A percentile compares a stretch with the other conserved stretches of the same genome.
phyloP scores from a whole-genome alignment of 73 alveolate species.

The Paramecium tetraurelia region DNA sequence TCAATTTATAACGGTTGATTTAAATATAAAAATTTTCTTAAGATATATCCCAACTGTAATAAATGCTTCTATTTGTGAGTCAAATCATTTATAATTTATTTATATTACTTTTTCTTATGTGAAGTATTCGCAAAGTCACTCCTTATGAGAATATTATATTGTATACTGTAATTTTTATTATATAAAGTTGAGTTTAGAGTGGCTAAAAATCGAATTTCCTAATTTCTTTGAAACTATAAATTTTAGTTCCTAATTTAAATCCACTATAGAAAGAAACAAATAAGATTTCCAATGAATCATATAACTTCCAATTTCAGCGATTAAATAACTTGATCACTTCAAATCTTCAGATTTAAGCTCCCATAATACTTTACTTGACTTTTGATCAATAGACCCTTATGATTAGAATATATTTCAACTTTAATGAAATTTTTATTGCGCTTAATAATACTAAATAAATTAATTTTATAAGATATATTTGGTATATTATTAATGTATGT shows the following conservation, averaged over 20 bases:
- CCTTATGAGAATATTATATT: neutral
- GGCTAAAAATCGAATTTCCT: neutral
- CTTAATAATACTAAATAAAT: neutral
- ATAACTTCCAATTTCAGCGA: neutral
- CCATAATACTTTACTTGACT: neutral
- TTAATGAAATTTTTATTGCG: neutral
- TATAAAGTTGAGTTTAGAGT: neutral
- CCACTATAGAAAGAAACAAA: constrained; percentile 54
- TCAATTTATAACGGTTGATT: constrained; percentile 33
- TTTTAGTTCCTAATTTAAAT: constrained; percentile 41
- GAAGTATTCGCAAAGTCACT: neutral
- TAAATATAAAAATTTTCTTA: constrained; percentile 52
- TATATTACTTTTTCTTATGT: too few species aligned
- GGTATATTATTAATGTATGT: neutral
- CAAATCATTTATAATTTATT: neutral
- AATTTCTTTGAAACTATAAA: neutral
- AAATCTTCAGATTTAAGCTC: neutral
- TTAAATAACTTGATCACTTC: neutral
- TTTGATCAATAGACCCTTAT: neutral
- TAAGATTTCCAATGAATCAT: neutral
- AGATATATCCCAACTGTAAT: neutral
- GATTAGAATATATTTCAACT: neutral
- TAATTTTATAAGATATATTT: neutral
- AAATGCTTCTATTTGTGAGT: neutral
- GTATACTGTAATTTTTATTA: neutral